Base-by-base conservation (phyloP, 2,329 filamentous ascomycete species). In the Claviceps quebecensis region DNA sequence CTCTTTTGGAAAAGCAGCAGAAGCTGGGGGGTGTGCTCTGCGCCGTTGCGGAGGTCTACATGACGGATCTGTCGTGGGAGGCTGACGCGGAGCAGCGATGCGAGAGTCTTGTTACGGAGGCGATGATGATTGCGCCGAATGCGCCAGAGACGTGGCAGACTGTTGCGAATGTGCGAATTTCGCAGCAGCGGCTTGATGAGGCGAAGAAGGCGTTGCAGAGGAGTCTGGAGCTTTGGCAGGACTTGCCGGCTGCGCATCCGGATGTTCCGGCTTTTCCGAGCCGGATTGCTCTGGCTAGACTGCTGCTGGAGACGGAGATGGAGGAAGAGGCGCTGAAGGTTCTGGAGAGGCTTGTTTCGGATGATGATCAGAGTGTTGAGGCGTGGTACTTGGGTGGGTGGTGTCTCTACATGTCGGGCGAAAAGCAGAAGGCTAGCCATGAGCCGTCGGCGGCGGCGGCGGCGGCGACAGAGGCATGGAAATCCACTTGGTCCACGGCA, bases 301-400 rank as follows among this genome's bases (percentile, higher is more conserved):
- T 98, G 57, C 72, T 98, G 47, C 90, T 98, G 76, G 93, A 97
- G 69, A 86, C 88, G 16, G 83, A 83, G 56, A 80, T 95, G 80
- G 84, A 94, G 66, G 77, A 84, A 48, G 84, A 91, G 55, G 91
- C 93, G 0, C 78, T 95, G 53, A 80, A 86, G 52, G 89, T 97
- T 3, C 72, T 96, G 50, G 87, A 95, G 64, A 75, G 87, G 50
- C 72, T 98, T 50, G 80, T 95, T 40, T 74, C 78, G 38, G 93
- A 98, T 64, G 91, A 98, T 58, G 94, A 98, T 63, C 78, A 86
- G 62, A 95, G 91, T 65, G 86, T 98, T 19, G 93, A 98, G 69
- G 86, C 87, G 17, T 96, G 90, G 89, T 98, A 98, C 69, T 75
- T 98, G 5, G 93, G 93, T 44, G 94, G 93, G 4, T 97, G 91